phyloP scores from a whole-genome alignment of 768 basidiomycete genomes.

The Leccinellum luteum region DNA sequence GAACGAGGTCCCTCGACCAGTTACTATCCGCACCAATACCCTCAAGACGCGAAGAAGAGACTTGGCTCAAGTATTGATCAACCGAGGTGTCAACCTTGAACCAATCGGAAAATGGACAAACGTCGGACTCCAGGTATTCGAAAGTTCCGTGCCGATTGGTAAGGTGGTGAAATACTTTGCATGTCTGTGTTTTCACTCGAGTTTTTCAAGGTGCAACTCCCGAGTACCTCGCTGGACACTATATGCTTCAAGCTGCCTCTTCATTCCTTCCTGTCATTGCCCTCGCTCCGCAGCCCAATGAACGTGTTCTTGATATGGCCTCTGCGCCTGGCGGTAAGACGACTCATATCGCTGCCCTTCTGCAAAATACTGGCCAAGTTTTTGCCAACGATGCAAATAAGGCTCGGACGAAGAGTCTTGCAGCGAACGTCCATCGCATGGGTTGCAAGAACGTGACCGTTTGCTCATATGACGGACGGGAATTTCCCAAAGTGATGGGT shows the following conservation, averaged over 20 bases:
- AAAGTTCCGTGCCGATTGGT: constrained; percentile 94
- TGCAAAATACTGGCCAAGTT: constrained; percentile 97
- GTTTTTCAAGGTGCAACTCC: constrained; percentile 76
- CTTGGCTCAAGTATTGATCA: constrained; percentile 89
- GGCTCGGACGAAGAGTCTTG: constrained; percentile 90
- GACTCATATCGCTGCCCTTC: constrained; percentile 93
- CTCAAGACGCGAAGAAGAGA: constrained; percentile 91
- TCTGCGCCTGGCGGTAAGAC: constrained; percentile 98
- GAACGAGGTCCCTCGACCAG: constrained; percentile 92
- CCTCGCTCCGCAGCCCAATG: constrained; percentile 86
- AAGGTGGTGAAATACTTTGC: constrained; percentile 6
- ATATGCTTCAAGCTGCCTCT: constrained; percentile 98
- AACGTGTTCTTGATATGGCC: constrained; percentile 97
- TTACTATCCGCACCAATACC: constrained; percentile 97
- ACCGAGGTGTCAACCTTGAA: constrained; percentile 95
- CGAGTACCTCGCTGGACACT: constrained; percentile 98
- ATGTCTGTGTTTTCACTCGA: neutral
- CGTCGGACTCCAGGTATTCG: constrained; percentile 98
- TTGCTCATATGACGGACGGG: constrained; percentile 94
- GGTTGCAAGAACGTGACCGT: constrained; percentile 98
- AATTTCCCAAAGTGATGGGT: constrained; percentile 98
- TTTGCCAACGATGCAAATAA: constrained; percentile 98
- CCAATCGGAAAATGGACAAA: constrained; percentile 99
- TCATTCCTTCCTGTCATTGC: constrained; percentile 99
- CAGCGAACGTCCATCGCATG: constrained; percentile 93